A percentile compares a stretch with the other conserved stretches of the same genome.
phyloP scores from a whole-genome alignment of 2,329 filamentous ascomycete species.

The Epichloe baconii region DNA sequence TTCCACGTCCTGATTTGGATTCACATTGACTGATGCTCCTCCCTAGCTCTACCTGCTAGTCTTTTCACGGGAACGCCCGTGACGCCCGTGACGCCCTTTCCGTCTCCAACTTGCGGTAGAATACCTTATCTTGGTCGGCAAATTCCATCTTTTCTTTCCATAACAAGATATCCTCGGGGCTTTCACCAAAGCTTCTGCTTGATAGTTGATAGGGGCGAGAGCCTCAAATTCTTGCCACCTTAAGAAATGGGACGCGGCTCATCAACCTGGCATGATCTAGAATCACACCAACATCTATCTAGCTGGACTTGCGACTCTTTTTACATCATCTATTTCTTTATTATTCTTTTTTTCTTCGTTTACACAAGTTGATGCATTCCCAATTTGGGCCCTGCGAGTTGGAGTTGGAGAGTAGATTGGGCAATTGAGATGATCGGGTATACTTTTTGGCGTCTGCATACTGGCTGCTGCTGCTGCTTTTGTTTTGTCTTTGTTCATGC shows the following conservation, averaged over 20 bases:
- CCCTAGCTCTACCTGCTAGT: too few species aligned
- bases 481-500: not conserved
- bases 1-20: not conserved
- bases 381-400: not conserved
- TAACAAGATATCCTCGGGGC: not conserved
- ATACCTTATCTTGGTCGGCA: too few species aligned
- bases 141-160: too few species aligned
- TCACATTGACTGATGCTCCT: not conserved
- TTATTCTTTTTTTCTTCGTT: not conserved
- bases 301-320: not conserved
- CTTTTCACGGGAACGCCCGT: too few species aligned
- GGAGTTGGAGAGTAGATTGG: constrained; percentile 7
- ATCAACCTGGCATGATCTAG: too few species aligned
- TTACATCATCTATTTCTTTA: not conserved
- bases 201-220: not conserved
- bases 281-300: not conserved
- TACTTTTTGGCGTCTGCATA: constrained; percentile 9
- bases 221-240: not conserved
- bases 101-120: too few species aligned
- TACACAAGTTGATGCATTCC: not conserved
- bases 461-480: not conserved
- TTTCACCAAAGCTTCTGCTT: not conserved
- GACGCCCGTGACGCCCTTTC: too few species aligned
- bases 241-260: too few species aligned
- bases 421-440: constrained; percentile 1